phyloP scores from a whole-genome alignment of 176 grass and related monocot species.

The Bromus sterilis region DNA sequence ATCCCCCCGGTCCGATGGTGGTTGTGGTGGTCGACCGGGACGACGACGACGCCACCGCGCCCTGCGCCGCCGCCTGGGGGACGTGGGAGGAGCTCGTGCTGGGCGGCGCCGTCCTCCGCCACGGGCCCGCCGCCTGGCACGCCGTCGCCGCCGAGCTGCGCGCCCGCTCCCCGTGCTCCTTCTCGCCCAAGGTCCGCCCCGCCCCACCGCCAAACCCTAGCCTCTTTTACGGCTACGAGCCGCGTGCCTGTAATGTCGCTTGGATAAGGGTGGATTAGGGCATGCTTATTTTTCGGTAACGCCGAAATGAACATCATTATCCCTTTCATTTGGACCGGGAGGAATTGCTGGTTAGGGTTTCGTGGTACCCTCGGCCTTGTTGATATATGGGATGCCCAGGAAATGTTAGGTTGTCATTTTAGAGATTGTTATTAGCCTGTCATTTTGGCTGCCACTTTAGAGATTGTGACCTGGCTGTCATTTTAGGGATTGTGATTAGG shows the following conservation, averaged over 20 bases:
- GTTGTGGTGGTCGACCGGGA: slow-evolving; percentile 4
- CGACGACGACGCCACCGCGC: not conserved
- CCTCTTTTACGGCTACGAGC: not conserved
- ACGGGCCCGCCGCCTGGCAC: slow-evolving; percentile 55
- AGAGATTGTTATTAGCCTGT: not conserved
- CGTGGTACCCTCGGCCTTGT: not conserved
- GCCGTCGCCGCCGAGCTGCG: slow-evolving; percentile 73
- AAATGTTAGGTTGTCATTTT: not conserved
- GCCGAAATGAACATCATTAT: not conserved
- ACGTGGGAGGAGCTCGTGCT: slow-evolving; percentile 93
- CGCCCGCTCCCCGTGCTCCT: slow-evolving; percentile 45
- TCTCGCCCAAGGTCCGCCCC: slow-evolving; percentile 44
- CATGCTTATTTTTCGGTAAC: not conserved
- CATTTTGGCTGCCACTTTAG: slow-evolving; percentile 5
- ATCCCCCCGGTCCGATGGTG: slow-evolving; percentile 33
- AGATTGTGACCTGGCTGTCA: not conserved
- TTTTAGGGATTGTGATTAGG: not conserved
- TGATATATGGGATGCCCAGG: not conserved
- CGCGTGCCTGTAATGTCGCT: slow-evolving; percentile 7
- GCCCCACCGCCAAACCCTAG: slow-evolving; percentile 34
- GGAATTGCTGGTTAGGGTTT: slow-evolving; percentile 25
- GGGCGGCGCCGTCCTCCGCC: slow-evolving; percentile 76
- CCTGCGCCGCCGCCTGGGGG: slow-evolving; percentile 41
- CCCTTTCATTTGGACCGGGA: not conserved
- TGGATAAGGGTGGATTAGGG: slow-evolving; percentile 17